These are phyloP conservation scores for Yarrowia bubula DNA, from an alignment of 805 yeast genomes.

Conservation along the genomic window DNA sequence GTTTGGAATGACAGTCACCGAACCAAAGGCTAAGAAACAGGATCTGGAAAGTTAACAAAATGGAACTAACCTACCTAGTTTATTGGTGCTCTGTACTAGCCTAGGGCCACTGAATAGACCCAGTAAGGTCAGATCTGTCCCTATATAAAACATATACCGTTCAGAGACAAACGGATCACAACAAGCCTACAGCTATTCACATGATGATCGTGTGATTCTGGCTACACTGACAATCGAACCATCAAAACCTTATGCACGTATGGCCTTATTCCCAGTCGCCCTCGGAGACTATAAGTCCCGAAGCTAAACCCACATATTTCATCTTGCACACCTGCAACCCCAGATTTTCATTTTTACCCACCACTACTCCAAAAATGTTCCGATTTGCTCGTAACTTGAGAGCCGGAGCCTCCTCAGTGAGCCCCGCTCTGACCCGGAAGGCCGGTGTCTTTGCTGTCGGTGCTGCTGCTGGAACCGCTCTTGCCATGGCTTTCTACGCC, in stretches of 20 bases:
- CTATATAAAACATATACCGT: no score
- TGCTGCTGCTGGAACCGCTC: conserved; percentile 3
- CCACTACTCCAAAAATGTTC: background rate
- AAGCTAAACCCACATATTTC: conserved; percentile 11
- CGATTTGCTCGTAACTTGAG: conserved; percentile 14
- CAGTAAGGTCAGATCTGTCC: no score
- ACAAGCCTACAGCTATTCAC: background rate
- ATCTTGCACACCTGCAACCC: conserved; percentile 7
- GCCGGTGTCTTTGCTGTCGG: conserved; percentile 19
- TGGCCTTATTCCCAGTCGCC: conserved; percentile 8
- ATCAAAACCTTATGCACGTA: conserved; percentile 8
- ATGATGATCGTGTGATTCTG: background rate
- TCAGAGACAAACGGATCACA: no score
- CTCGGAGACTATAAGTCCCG: conserved; percentile 9
- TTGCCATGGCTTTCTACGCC: background rate
- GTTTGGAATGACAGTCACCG: background rate
- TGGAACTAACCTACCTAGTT: no score
- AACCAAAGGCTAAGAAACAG: no score
- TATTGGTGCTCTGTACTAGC: no score
- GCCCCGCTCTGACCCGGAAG: conserved; percentile 2
- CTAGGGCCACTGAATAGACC: no score
- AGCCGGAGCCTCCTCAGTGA: background rate
- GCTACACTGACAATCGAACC: conserved; percentile 2
- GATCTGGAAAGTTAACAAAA: background rate
- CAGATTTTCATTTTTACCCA: background rate